These are phyloP conservation scores for Botrytis sinoallii DNA, from an alignment of 2,329 filamentous ascomycete genomes.

Conservation along the genomic window DNA sequence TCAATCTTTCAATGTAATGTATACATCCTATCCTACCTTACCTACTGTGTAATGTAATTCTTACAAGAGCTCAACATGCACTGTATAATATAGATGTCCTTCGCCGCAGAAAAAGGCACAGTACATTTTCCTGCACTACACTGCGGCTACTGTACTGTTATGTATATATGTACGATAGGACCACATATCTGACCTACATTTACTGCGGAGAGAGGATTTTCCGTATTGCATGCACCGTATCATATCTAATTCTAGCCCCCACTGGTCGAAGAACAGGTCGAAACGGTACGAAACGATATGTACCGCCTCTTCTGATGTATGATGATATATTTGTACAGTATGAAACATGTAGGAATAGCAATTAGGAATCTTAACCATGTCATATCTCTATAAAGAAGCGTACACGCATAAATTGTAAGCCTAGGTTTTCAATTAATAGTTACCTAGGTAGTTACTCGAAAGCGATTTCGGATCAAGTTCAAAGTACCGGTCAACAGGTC, in stretches of 20 bases:
- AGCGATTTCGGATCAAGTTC: neutral
- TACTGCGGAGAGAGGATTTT: constrained; percentile 4
- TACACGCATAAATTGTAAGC: neutral
- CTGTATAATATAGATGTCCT: constrained; percentile 3
- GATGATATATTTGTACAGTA: constrained; percentile 8
- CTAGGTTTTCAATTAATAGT: neutral
- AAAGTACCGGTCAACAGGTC: neutral
- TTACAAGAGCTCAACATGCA: neutral
- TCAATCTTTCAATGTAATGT: constrained; percentile 13
- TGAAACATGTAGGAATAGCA: neutral
- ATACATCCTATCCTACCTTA: neutral
- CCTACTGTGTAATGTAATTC: neutral
- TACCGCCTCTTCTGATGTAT: neutral
- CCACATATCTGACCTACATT: constrained; percentile 14
- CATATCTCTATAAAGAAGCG: neutral
- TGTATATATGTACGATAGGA: constrained; percentile 13
- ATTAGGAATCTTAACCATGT: neutral
- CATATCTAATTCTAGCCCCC: neutral
- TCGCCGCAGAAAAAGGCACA: constrained; percentile 11
- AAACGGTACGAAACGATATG: neutral
- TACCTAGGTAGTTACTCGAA: neutral
- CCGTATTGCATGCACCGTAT: constrained; percentile 7
- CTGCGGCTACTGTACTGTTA: constrained; percentile 7
- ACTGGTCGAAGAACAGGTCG: neutral
- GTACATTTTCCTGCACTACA: constrained; percentile 10